Evolutionary conservation across 306 rosid species (phyloP).

Genomic region (Prunus kanzakura): DNA sequence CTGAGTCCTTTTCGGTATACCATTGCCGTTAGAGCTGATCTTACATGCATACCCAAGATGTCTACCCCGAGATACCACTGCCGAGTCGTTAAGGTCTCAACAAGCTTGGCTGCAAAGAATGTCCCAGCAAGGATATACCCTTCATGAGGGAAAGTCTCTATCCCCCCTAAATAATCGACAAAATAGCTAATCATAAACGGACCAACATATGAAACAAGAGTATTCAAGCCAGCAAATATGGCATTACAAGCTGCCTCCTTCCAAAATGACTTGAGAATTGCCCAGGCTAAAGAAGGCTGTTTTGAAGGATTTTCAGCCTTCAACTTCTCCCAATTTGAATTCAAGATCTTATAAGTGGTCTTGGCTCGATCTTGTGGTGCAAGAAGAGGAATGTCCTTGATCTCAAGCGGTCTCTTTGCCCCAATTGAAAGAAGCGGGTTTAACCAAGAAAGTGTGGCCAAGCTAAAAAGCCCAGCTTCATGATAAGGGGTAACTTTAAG

Average conservation of each 20-base stretch:
- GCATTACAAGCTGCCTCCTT: constrained; percentile 96
- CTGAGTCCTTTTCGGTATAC: constrained; percentile 89
- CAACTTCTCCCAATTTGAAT: constrained; percentile 85
- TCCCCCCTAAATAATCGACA: constrained; percentile 91
- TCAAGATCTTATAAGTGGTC: constrained; percentile 69
- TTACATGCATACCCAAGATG: constrained; percentile 96
- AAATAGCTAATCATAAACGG: constrained; percentile 95
- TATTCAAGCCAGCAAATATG: constrained; percentile 86
- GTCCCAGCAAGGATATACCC: constrained; percentile 90
- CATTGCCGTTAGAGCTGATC: constrained; percentile 95
- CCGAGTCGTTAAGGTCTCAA: constrained; percentile 87
- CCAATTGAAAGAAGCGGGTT: constrained; percentile 79
- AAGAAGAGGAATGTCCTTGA: constrained; percentile 96
- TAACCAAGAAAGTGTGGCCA: constrained; percentile 84
- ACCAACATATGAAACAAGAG: constrained; percentile 92
- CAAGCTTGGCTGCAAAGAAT: constrained; percentile 83
- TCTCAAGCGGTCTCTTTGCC: constrained; percentile 90
- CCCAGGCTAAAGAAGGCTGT: constrained; percentile 92
- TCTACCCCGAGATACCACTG: constrained; percentile 99
- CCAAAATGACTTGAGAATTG: constrained; percentile 82
- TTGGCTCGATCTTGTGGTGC: constrained; percentile 81
- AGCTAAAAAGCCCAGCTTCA: constrained; percentile 78
- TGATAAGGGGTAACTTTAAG: constrained; percentile 77
- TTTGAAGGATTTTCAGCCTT: constrained; percentile 57
- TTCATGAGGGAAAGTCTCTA: constrained; percentile 71